A percentile compares a stretch with the other conserved stretches of the same genome.
Evolutionary conservation across 108 stramenopile species (phyloP).

Genomic region (Skeletonema potamos): DNA sequence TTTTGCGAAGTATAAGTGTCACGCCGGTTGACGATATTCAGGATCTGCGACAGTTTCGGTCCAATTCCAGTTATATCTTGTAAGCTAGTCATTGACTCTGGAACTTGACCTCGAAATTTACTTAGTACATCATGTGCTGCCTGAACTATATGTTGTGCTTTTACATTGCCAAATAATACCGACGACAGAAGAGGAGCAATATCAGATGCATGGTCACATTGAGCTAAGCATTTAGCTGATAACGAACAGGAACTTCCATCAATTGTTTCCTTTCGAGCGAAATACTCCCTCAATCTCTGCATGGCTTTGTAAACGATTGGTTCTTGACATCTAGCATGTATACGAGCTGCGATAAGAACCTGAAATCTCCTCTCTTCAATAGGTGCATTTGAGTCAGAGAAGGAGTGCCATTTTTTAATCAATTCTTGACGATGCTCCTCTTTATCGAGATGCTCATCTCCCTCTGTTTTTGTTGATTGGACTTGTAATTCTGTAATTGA

Average conservation of each 20-base stretch:
- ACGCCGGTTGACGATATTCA: conserved; percentile 59
- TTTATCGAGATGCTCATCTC: conserved; percentile 9
- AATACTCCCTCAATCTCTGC: conserved; percentile 37
- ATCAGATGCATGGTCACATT: conserved; percentile 40
- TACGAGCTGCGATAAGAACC: conserved; percentile 62
- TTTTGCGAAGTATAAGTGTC: conserved; percentile 10
- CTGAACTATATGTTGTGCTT: conserved; percentile 69
- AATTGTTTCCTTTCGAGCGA: conserved; percentile 12
- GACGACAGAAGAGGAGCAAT: conserved; percentile 53
- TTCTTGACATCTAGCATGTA: conserved; percentile 76
- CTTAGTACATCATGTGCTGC: conserved; percentile 56
- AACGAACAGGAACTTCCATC: conserved; percentile 12
- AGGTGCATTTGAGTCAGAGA: conserved; percentile 47
- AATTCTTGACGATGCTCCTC: conserved; percentile 26
- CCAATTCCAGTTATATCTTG: conserved; percentile 66
- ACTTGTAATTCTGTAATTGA: background rate
- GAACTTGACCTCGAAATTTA: conserved; percentile 61
- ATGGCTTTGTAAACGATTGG: conserved; percentile 56
- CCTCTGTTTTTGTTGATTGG: background rate
- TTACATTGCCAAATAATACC: conserved; percentile 62
- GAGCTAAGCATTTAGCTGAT: conserved; percentile 36
- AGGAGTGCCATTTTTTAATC: conserved; percentile 62
- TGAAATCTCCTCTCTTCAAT: conserved; percentile 67
- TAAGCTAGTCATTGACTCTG: conserved; percentile 54
- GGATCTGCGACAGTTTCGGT: conserved; percentile 58